Evolutionary conservation across 1,284 basidiomycete species (phyloP), one percentile per base, ranked within the genome.

Genomic region (Ceratobasidium sp.): DNA sequence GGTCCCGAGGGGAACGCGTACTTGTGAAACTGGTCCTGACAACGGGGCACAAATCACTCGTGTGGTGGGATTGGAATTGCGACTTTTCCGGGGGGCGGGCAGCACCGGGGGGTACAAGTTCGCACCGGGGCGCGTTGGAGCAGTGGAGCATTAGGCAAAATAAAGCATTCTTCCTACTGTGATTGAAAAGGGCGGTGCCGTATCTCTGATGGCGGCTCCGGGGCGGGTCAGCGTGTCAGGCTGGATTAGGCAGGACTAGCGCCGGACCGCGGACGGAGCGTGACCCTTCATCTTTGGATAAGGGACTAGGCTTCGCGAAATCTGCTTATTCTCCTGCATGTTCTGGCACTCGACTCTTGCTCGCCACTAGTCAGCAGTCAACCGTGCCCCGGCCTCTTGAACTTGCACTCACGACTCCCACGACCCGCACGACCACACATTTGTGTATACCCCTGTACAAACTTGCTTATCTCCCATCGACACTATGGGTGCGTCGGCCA

Each of bases 401-500:
- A 13, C 43, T 27, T n/a, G 43, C 60, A 8, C 32, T 52, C 34
- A 64, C 60, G 60, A 64, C 60, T 60, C 42, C 25, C 38, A 64
- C 60, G 60, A 64, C 60, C 60, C 60, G 60, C 22, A 64, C 60
- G 60, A 64, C 42, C 45, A 15, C 20, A 50, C 49, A 42, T 42
- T 58, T 58, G 20, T 52, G 17, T 31, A 64, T 64, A 64, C 60
- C 60, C 60, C 6, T 22, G 32, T 57, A 27, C 22, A 35, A n/a
- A 22, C 55, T 20, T 38, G 17, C 54, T 22, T 25, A 20, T 38
- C 13, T 12, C n/a, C 40, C 42, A 15, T 7, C 34, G 31, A 47
- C 27, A 64, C 45, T 3, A 64, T 64, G 60, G 60, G 60, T 64
- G 29, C 13, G 60, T 64, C 7, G 13, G 52, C 20, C 13, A 22